A percentile compares a stretch with the other conserved stretches of the same genome.
These are phyloP conservation scores for Melampsora medusae DNA, from an alignment of 1,284 basidiomycete genomes.

Conservation along the genomic window DNA sequence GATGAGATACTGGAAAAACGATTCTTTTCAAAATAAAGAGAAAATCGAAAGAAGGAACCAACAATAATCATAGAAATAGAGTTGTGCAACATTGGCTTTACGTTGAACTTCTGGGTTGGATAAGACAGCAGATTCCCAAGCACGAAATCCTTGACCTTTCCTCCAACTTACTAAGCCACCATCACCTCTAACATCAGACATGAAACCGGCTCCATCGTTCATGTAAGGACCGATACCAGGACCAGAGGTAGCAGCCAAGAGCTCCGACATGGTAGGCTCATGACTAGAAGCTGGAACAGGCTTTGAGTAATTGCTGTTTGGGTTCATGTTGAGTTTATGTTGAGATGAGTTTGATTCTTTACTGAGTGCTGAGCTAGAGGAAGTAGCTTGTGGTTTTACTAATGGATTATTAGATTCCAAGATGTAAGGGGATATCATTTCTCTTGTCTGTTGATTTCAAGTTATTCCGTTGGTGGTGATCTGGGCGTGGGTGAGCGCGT, in stretches of 20 bases:
- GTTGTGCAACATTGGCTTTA: slow-evolving; percentile 90
- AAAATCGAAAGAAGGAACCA: not conserved
- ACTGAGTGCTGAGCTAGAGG: too few species aligned
- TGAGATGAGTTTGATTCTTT: slow-evolving; percentile 3
- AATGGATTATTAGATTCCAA: too few species aligned
- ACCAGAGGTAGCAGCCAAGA: slow-evolving; percentile 24
- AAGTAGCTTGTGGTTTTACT: too few species aligned
- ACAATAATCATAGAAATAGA: slow-evolving; percentile 65
- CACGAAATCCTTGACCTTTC: slow-evolving; percentile 52
- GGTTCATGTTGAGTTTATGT: not conserved
- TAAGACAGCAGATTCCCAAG: slow-evolving; percentile 78
- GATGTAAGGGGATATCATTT: too few species aligned
- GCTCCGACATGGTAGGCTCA: slow-evolving; percentile 44
- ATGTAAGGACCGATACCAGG: slow-evolving; percentile 6
- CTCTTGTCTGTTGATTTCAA: too few species aligned
- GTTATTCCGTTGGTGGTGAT: too few species aligned
- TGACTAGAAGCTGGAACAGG: not conserved
- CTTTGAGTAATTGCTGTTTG: not conserved
- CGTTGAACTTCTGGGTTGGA: slow-evolving; percentile 80
- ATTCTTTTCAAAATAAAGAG: not conserved
- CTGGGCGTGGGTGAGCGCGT: too few species aligned
- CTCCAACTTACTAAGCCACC: slow-evolving; percentile 51
- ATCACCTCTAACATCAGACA: slow-evolving; percentile 42
- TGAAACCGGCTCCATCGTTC: slow-evolving; percentile 23
- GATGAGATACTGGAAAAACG: slow-evolving; percentile 2